Evolutionary conservation across 257 asterid genomes (phyloP).

Genomic region (Paulownia fortunei): DNA sequence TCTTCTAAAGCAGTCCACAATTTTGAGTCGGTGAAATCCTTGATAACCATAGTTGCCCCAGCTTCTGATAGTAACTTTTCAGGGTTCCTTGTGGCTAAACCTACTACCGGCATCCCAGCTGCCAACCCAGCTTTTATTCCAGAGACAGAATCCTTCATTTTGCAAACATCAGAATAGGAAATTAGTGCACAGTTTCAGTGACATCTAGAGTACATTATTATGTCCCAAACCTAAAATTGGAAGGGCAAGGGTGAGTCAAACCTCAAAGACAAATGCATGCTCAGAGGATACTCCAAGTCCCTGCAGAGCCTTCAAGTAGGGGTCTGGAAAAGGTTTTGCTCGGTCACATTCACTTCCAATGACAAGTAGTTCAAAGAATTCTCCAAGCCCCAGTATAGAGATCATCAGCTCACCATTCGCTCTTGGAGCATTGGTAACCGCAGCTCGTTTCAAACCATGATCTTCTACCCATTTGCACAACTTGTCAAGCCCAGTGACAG

Average conservation of each 20-base stretch:
- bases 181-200: neutral
- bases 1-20: slow-evolving; percentile 69
- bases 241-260: slow-evolving; percentile 22
- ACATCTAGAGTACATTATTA: neutral
- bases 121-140: slow-evolving; percentile 85
- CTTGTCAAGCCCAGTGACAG: slow-evolving; percentile 64
- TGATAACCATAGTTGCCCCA: slow-evolving; percentile 64
- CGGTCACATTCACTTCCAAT: slow-evolving; percentile 75
- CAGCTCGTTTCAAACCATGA: slow-evolving; percentile 73
- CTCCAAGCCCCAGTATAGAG: slow-evolving; percentile 54
- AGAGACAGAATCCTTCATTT: slow-evolving; percentile 71
- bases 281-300: slow-evolving; percentile 62
- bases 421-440: slow-evolving; percentile 93
- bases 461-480: slow-evolving; percentile 74
- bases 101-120: slow-evolving; percentile 86
- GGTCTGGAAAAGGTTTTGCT: slow-evolving; percentile 87
- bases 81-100: slow-evolving; percentile 70
- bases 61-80: slow-evolving; percentile 56
- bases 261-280: slow-evolving; percentile 78
- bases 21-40: slow-evolving; percentile 64
- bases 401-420: slow-evolving; percentile 70
- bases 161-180: neutral
- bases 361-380: slow-evolving; percentile 62
- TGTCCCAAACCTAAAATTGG: neutral
- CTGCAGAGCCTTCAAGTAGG: slow-evolving; percentile 73